Percentiles rank a stretch among this genome's conserved stretches.
Conservation (phyloP, 2,329 filamentous ascomycete genomes). For the Alternaria panax region DNA sequence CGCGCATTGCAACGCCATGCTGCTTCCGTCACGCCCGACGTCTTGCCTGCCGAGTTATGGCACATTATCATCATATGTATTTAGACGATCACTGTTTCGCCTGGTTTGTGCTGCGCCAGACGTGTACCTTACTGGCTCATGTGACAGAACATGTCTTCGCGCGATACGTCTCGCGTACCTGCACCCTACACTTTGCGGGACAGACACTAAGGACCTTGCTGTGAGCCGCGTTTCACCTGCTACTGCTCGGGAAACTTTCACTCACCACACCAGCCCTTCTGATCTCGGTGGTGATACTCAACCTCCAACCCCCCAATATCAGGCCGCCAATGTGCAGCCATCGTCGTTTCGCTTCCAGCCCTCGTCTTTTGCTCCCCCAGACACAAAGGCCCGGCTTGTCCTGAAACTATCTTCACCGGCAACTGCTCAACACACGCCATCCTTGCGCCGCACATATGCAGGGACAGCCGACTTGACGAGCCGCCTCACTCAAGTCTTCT, state of each 20-base stretch:
- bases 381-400: constrained; percentile 21
- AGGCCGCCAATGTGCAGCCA: constrained; percentile 5
- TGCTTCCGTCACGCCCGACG: constrained; percentile 14
- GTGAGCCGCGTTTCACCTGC: constrained; percentile 20
- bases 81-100: constrained; percentile 30
- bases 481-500: constrained; percentile 22
- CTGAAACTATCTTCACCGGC: constrained; percentile 23
- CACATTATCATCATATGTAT: constrained; percentile 21
- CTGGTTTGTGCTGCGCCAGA: constrained; percentile 31
- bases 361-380: constrained; percentile 22
- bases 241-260: constrained; percentile 10
- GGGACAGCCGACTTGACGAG: constrained; percentile 8
- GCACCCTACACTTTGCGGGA: constrained; percentile 27
- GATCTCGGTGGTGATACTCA: constrained; percentile 10
- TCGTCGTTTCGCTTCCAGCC: constrained; percentile 30
- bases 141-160: constrained; percentile 30
- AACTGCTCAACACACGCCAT: constrained; percentile 6
- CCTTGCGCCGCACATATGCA: constrained; percentile 11
- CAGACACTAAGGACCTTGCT: constrained; percentile 20
- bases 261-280: constrained; percentile 12
- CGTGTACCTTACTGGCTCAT: constrained; percentile 17
- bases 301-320: neutral
- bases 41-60: constrained; percentile 28
- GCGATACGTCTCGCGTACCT: constrained; percentile 22
- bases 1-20: constrained; percentile 5